Conservation (phyloP, 352 stramenopile genomes). For the Phytophthora podocarpi region DNA sequence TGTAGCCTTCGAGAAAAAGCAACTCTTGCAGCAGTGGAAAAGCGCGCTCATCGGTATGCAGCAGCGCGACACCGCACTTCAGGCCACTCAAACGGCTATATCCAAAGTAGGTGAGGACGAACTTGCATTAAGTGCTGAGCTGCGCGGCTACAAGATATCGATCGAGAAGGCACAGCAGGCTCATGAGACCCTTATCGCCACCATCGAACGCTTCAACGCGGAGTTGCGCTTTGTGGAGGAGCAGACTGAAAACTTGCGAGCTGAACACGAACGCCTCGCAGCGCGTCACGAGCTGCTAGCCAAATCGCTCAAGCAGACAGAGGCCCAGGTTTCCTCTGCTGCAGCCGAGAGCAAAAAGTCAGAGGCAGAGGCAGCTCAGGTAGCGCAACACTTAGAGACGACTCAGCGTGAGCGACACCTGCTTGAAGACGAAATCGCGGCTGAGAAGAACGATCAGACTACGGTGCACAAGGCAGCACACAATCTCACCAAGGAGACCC, state of each 20-base stretch:
- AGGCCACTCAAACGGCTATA: conserved; percentile 88
- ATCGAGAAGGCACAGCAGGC: conserved; percentile 81
- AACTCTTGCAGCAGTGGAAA: conserved; percentile 96
- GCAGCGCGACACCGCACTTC: conserved; percentile 91
- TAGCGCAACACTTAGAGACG: conserved; percentile 79
- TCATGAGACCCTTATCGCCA: conserved; percentile 85
- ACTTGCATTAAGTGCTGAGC: conserved; percentile 82
- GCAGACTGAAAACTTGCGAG: conserved; percentile 55
- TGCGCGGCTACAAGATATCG: conserved; percentile 87
- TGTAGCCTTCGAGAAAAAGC: conserved; percentile 95
- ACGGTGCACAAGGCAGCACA: conserved; percentile 92
- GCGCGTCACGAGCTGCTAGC: conserved; percentile 89
- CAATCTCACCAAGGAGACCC: conserved; percentile 89
- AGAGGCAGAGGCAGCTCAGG: conserved; percentile 65
- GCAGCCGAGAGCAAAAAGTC: conserved; percentile 68
- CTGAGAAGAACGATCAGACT: conserved; percentile 85
- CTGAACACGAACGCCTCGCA: conserved; percentile 76
- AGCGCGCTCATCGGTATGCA: conserved; percentile 91
- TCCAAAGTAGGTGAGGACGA: conserved; percentile 83
- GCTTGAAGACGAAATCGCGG: conserved; percentile 85
- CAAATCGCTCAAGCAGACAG: conserved; percentile 89
- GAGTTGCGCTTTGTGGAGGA: conserved; percentile 80
- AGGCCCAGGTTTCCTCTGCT: conserved; percentile 79
- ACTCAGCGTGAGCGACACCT: conserved; percentile 89
- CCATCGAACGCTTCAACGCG: conserved; percentile 86